Base-by-base conservation (phyloP, 306 rosid species). In the Corylus avellana region DNA sequence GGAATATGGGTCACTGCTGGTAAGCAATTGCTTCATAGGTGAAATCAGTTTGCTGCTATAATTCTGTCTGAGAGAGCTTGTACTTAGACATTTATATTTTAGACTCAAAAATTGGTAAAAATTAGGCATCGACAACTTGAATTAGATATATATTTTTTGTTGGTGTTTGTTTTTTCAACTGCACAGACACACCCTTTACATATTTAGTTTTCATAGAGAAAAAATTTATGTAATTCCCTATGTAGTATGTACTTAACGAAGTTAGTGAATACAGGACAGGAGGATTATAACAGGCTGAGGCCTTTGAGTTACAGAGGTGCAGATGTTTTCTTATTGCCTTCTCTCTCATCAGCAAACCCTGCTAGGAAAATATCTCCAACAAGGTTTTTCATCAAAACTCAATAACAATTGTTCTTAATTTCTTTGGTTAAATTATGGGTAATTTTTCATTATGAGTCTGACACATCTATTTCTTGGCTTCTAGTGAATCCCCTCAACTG, bases 1-100 rank as follows among this genome's bases (percentile, higher is more conserved):
- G 98, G 97, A 76, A 79, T 94, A 66, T 94, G 98, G 96, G 98
- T 90, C 73, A 92, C 97, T 80, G 98, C 98, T 55, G 96, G 98
- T 94, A 76, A 79, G 85, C 42, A 79, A n/a, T 83, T 75, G 35
- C 5, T 44, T 12, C 57, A 20, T 8, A 47, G 25, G 77, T 46
- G 11, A 47, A 44, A 25, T 37, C 22, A 54, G 1, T 68, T 35
- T 55, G 17, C 4, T 48, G 17, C 29, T 42, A 42, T 42, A 4
- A 42, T 5, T 42, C 46, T 42, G 46, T 39, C 46, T 42, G 0
- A 5, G 7, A 42, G 44, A 39, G 44, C 5, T 42, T 42, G 1
- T 37, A 4, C 4, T 37, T 37, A 0, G 42, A 5, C 0, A 2
- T 37, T 37, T 5, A 2, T 4, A 37, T 37, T 37, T 3, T 37